These are phyloP conservation scores for Lasiosphaeria ovina DNA, from an alignment of 495 filamentous ascomycete genomes.

Conservation along the genomic window DNA sequence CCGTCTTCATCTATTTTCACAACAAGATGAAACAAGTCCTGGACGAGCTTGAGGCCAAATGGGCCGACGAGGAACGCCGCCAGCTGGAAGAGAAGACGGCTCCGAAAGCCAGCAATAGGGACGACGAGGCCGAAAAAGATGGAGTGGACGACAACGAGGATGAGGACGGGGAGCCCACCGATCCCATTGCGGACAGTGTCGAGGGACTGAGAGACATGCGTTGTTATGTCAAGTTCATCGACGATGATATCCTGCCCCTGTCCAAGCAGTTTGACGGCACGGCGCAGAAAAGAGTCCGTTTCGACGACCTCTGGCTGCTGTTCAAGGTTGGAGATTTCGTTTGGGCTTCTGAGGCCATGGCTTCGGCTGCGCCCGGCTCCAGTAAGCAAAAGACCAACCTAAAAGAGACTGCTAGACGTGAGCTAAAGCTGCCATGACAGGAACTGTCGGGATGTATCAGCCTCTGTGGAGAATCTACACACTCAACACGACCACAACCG, in stretches of 20 bases:
- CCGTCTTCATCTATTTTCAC: slow-evolving; percentile 24
- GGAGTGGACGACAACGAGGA: no score
- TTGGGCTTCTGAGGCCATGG: slow-evolving; percentile 16
- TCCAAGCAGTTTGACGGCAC: slow-evolving; percentile 23
- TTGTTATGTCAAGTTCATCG: slow-evolving; percentile 39
- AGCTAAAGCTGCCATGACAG: no score
- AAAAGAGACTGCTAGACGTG: slow-evolving; percentile 1
- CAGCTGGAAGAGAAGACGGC: no score
- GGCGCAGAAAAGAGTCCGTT: slow-evolving; percentile 30
- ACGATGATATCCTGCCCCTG: slow-evolving; percentile 35
- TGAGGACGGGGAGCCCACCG: no score
- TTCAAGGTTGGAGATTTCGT: slow-evolving; percentile 38
- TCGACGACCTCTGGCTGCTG: slow-evolving; percentile 37
- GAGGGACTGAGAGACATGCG: slow-evolving; percentile 33
- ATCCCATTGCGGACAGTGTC: no score
- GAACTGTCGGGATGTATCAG: no score
- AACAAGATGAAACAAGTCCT: no score
- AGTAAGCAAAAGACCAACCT: slow-evolving; percentile 2
- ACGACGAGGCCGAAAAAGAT: slow-evolving; percentile 22
- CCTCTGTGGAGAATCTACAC: no score
- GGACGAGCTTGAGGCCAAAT: no score
- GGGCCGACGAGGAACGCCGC: no score
- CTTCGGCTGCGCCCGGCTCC: slow-evolving; percentile 2
- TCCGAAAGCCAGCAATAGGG: no score
- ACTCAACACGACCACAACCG: no score